Percentiles rank a stretch among this genome's conserved stretches.
phyloP scores from a whole-genome alignment of 768 basidiomycete species.

The Lentinula raphanica region DNA sequence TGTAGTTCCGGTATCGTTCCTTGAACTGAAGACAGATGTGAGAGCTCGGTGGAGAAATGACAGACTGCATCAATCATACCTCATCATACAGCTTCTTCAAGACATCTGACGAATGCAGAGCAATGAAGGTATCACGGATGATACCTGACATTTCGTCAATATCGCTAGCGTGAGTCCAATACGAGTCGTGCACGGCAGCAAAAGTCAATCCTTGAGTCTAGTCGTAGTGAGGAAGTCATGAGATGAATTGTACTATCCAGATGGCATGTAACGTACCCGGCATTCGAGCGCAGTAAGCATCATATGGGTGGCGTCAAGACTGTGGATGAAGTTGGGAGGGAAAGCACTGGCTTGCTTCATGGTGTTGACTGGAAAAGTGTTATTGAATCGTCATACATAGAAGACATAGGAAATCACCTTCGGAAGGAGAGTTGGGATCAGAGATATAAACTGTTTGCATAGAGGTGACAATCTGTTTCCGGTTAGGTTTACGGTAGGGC shows the following conservation, averaged over 20 bases:
- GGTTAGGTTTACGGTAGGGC: slow-evolving; percentile 80
- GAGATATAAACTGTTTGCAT: slow-evolving; percentile 87
- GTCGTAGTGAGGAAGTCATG: slow-evolving; percentile 6
- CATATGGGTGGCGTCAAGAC: slow-evolving; percentile 98
- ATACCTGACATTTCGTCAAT: slow-evolving; percentile 85
- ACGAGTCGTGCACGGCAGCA: slow-evolving; percentile 97
- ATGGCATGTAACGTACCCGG: slow-evolving; percentile 43
- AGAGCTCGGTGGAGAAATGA: neutral
- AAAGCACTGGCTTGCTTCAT: slow-evolving; percentile 92
- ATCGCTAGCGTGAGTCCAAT: slow-evolving; percentile 92
- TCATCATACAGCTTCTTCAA: slow-evolving; percentile 67
- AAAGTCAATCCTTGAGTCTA: slow-evolving; percentile 76
- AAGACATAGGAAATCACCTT: slow-evolving; percentile 36
- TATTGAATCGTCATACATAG: neutral
- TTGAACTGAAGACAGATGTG: slow-evolving; percentile 46
- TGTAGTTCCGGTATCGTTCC: slow-evolving; percentile 71
- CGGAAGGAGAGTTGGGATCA: slow-evolving; percentile 72
- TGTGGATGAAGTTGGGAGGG: slow-evolving; percentile 98
- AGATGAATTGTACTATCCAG: neutral
- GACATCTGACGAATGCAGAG: slow-evolving; percentile 84
- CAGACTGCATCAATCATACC: slow-evolving; percentile 36
- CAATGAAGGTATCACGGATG: slow-evolving; percentile 92
- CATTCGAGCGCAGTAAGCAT: slow-evolving; percentile 93
- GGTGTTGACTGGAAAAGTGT: slow-evolving; percentile 53
- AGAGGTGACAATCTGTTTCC: slow-evolving; percentile 80